phyloP scores from a whole-genome alignment of 176 grass and related monocot genomes.

The Aegilops speltoides region DNA sequence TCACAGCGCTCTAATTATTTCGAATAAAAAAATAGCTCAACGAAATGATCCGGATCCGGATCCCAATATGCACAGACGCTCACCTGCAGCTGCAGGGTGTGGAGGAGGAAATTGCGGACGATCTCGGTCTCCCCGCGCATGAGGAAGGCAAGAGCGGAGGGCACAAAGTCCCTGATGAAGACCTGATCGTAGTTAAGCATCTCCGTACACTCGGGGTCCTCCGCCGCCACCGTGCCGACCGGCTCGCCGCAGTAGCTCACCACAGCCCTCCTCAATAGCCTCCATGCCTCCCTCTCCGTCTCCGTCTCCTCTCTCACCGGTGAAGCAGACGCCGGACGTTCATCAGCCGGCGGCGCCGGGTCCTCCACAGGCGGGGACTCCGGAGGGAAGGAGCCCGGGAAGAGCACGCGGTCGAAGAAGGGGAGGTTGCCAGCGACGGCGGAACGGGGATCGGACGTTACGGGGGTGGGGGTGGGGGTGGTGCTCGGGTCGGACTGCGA shows the following conservation, averaged over 20 bases:
- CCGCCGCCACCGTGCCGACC: constrained; percentile 86
- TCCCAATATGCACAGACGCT: constrained; percentile 15
- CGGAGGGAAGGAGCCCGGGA: constrained; percentile 25
- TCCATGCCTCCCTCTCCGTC: constrained; percentile 84
- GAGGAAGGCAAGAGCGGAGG: constrained; percentile 92
- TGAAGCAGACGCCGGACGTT: not conserved
- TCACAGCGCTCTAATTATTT: not conserved
- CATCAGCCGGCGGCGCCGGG: constrained; percentile 9
- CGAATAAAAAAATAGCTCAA: not conserved
- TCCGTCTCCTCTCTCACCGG: constrained; percentile 59
- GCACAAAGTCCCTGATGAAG: constrained; percentile 96
- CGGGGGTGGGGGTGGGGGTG: constrained; percentile 3
- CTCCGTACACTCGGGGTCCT: constrained; percentile 64
- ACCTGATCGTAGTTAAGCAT: constrained; percentile 96
- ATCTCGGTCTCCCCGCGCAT: constrained; percentile 96
- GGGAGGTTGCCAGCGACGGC: constrained; percentile 38
- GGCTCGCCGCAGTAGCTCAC: constrained; percentile 81
- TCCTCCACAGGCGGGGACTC: constrained; percentile 17
- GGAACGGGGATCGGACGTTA: constrained; percentile 30
- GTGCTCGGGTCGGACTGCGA: constrained; percentile 25
- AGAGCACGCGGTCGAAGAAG: constrained; percentile 51
- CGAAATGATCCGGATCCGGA: not conserved
- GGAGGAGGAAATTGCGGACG: constrained; percentile 94
- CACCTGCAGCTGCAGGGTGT: constrained; percentile 97
- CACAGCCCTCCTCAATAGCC: constrained; percentile 70